Conservation (phyloP, 495 filamentous ascomycete genomes). For the Corynascus novoguineensis region DNA sequence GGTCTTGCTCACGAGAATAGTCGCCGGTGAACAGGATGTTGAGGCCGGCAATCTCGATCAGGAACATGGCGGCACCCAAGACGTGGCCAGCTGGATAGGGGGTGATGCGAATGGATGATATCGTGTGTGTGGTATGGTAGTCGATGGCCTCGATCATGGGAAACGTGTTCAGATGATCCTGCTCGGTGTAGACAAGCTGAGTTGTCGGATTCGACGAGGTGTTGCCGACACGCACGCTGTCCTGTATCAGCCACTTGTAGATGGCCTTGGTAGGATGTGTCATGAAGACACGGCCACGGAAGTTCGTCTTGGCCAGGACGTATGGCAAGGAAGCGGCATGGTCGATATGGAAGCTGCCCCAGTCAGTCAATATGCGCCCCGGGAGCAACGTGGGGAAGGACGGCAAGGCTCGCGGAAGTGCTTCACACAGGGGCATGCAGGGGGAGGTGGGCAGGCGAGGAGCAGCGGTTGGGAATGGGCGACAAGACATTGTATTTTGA, state of each 20-base stretch:
- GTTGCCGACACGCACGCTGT: slow-evolving; percentile 83
- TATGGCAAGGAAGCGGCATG: slow-evolving; percentile 95
- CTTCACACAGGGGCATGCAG: slow-evolving; percentile 16
- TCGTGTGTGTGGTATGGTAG: slow-evolving; percentile 95
- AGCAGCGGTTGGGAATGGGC: slow-evolving; percentile 25
- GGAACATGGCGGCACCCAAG: slow-evolving; percentile 96
- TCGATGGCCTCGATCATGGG: slow-evolving; percentile 93
- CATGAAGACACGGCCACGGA: slow-evolving; percentile 96
- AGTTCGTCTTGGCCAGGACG: slow-evolving; percentile 95
- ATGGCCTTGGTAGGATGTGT: slow-evolving; percentile 98
- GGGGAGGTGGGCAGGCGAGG: slow-evolving; percentile 18
- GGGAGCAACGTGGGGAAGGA: slow-evolving; percentile 2
- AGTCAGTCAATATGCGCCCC: slow-evolving; percentile 25
- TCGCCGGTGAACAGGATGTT: slow-evolving; percentile 97
- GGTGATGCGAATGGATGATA: slow-evolving; percentile 92
- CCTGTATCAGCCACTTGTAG: slow-evolving; percentile 98
- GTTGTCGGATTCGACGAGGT: slow-evolving; percentile 71
- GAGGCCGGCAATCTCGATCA: slow-evolving; percentile 91
- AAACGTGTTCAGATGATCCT: slow-evolving; percentile 88
- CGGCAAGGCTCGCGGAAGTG: neutral
- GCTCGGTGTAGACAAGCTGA: slow-evolving; percentile 80
- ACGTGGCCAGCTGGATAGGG: slow-evolving; percentile 96
- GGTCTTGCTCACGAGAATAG: slow-evolving; percentile 89
- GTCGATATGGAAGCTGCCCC: slow-evolving; percentile 85
- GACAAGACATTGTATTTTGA: slow-evolving; percentile 34